Conservation (phyloP, 1,284 basidiomycete species). For the Rhodotorula sp. region DNA sequence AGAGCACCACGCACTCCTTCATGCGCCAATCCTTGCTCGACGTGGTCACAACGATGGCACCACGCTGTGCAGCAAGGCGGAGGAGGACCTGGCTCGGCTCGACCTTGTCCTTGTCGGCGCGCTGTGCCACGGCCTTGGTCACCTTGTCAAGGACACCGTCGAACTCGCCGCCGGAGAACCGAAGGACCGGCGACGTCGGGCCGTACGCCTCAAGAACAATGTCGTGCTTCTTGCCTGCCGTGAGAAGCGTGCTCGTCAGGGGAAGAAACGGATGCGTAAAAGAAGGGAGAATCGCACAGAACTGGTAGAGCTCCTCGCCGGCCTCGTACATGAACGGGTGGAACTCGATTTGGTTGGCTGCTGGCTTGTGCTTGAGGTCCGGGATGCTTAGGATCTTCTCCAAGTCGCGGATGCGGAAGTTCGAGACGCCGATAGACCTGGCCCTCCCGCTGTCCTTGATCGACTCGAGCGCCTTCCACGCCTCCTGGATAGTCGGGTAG, state of each 20-base stretch:
- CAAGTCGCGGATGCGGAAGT: constrained; percentile 70
- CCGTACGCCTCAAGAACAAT: constrained; percentile 60
- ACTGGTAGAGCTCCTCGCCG: constrained; percentile 59
- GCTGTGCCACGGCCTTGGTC: constrained; percentile 13
- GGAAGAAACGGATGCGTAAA: too few species aligned
- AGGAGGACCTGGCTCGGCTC: constrained; percentile 39
- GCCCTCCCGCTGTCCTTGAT: constrained; percentile 28
- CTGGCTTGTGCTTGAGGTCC: constrained; percentile 46
- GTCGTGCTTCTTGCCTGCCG: constrained; percentile 55
- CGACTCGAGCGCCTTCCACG: constrained; percentile 72
- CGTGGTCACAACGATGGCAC: constrained; percentile 38
- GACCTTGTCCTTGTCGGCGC: constrained; percentile 19
- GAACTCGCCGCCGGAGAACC: constrained; percentile 23
- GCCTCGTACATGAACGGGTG: constrained; percentile 74
- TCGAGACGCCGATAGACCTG: constrained; percentile 80
- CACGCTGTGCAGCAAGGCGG: constrained; percentile 30
- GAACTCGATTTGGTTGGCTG: constrained; percentile 81
- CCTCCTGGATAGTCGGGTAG: constrained; percentile 37
- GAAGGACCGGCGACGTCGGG: constrained; percentile 30
- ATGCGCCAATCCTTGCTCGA: constrained; percentile 40
- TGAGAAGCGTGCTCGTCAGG: not conserved
- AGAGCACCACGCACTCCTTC: constrained; percentile 20
- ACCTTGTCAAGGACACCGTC: constrained; percentile 23
- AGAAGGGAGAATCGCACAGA: constrained; percentile 51
- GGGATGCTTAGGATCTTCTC: constrained; percentile 61